Percentiles rank a stretch among this genome's conserved stretches.
phyloP scores from a whole-genome alignment of 345 rosid genomes.

The Ceriops decandra region DNA sequence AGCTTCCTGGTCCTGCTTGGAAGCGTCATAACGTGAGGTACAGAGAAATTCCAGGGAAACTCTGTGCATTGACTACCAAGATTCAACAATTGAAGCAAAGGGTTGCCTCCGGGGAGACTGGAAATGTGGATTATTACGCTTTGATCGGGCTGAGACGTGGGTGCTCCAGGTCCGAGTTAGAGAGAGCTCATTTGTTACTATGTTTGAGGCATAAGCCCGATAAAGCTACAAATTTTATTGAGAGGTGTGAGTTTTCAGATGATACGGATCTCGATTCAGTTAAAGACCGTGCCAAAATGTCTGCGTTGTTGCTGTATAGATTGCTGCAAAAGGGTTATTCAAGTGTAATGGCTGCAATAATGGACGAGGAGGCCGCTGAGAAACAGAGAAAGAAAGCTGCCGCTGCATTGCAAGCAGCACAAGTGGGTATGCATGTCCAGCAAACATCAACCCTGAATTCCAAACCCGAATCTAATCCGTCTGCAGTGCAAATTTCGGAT shows the following conservation, averaged over 20 bases:
- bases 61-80: slow-evolving; percentile 61
- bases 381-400: slow-evolving; percentile 53
- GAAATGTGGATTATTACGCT: slow-evolving; percentile 76
- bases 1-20: slow-evolving; percentile 96
- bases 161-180: slow-evolving; percentile 82
- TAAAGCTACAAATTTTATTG: slow-evolving; percentile 60
- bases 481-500: slow-evolving; percentile 19
- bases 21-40: slow-evolving; percentile 77
- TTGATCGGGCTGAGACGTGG: slow-evolving; percentile 83
- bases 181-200: slow-evolving; percentile 76
- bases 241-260: slow-evolving; percentile 72
- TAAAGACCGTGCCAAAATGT: slow-evolving; percentile 71
- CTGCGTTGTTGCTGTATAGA: slow-evolving; percentile 75
- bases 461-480: slow-evolving; percentile 21
- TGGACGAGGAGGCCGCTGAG: slow-evolving; percentile 65
- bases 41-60: slow-evolving; percentile 79
- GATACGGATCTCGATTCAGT: slow-evolving; percentile 65
- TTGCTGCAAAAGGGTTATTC: slow-evolving; percentile 79
- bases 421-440: slow-evolving; percentile 43
- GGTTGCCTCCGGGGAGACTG: slow-evolving; percentile 73
- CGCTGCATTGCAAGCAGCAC: slow-evolving; percentile 42
- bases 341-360: slow-evolving; percentile 48
- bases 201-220: slow-evolving; percentile 81
- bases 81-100: slow-evolving; percentile 62
- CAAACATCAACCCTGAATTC: slow-evolving; percentile 26